A percentile compares a stretch with the other conserved stretches of the same genome.
Evolutionary conservation across 805 yeast species (phyloP).

Genomic region (Candida jianshihensis): DNA sequence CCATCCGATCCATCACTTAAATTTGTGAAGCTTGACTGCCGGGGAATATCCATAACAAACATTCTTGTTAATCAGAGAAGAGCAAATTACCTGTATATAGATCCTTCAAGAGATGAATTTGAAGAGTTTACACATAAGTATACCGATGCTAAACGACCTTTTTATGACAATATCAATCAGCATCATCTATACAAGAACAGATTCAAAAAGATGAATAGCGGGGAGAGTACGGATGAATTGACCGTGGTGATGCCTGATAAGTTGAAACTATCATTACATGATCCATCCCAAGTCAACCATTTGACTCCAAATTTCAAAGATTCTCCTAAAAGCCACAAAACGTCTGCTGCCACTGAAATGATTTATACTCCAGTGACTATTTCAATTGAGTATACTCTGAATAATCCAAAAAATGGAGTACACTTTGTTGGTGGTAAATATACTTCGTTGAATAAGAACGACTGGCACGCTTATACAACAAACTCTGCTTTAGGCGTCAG

Average conservation of each 20-base stretch:
- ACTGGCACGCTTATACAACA: slow-evolving; percentile 83
- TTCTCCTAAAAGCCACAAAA: slow-evolving; percentile 30
- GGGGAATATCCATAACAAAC: slow-evolving; percentile 59
- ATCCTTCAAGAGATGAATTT: slow-evolving; percentile 35
- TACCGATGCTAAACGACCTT: slow-evolving; percentile 2
- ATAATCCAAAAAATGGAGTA: slow-evolving; percentile 67
- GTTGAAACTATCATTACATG: slow-evolving; percentile 54
- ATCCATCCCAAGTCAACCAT: slow-evolving; percentile 29
- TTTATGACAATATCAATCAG: slow-evolving; percentile 33
- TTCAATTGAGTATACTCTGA: slow-evolving; percentile 56
- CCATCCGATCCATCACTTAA: slow-evolving; percentile 59
- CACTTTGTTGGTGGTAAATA: slow-evolving; percentile 60
- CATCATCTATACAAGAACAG: slow-evolving; percentile 53
- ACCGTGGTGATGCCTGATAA: slow-evolving; percentile 57
- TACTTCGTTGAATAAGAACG: slow-evolving; percentile 31
- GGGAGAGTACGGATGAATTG: slow-evolving; percentile 56
- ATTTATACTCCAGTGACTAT: slow-evolving; percentile 70
- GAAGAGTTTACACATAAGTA: slow-evolving; percentile 26
- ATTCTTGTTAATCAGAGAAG: slow-evolving; percentile 60
- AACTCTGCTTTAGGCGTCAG: slow-evolving; percentile 73
- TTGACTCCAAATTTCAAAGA: slow-evolving; percentile 32
- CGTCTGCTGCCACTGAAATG: slow-evolving; percentile 27
- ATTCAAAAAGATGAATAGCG: slow-evolving; percentile 47
- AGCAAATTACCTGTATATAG: slow-evolving; percentile 50
- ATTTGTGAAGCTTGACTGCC: slow-evolving; percentile 66